These are phyloP conservation scores for Mucor piriformis DNA, from an alignment of 371 early-diverging fungal species.

Conservation along the genomic window DNA sequence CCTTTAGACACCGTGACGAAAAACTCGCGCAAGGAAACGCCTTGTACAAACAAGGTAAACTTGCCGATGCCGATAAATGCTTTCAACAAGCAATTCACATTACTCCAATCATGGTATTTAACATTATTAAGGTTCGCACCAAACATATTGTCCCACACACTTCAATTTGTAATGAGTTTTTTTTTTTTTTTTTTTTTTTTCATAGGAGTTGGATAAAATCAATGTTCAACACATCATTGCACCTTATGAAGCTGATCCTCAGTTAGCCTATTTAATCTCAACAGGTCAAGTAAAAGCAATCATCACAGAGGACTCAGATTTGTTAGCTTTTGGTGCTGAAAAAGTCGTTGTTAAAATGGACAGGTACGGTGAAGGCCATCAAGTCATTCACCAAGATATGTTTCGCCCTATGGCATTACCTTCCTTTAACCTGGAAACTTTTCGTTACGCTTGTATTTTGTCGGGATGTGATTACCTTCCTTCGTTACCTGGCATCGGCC, in stretches of 20 bases:
- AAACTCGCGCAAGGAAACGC: conserved; percentile 18
- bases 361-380: conserved; percentile 54
- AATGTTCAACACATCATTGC: conserved; percentile 87
- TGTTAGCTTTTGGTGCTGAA: conserved; percentile 92
- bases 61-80: conserved; percentile 64
- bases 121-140: conserved; percentile 65
- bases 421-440: not conserved
- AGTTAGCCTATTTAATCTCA: conserved; percentile 85
- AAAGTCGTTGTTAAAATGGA: conserved; percentile 82
- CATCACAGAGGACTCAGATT: conserved; percentile 97
- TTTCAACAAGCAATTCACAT: conserved; percentile 77
- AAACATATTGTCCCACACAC: no score
- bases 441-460: conserved; percentile 77
- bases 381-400: not conserved
- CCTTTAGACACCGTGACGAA: not conserved
- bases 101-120: conserved; percentile 78
- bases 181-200: no score
- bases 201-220: not conserved
- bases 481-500: conserved; percentile 83
- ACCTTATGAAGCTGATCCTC: conserved; percentile 99
- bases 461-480: conserved; percentile 96
- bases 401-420: not conserved
- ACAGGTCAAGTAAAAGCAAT: conserved; percentile 77
- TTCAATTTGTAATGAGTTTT: not conserved
- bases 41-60: conserved; percentile 52